phyloP scores from a whole-genome alignment of 2,329 filamentous ascomycete genomes.

The Cladosporium austrohemisphaericum region DNA sequence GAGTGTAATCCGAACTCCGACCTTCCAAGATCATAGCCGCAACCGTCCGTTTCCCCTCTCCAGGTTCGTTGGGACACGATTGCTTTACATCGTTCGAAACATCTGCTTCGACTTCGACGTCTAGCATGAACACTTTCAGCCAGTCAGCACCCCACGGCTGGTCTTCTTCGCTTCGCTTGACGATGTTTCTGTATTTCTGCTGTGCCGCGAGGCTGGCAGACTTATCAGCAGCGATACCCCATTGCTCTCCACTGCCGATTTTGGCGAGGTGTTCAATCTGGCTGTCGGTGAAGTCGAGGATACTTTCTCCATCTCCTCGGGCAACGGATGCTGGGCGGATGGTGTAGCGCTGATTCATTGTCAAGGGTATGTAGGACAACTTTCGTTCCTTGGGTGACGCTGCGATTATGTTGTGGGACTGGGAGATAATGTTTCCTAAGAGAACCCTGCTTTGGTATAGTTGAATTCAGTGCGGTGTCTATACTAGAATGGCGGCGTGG shows the following conservation, averaged over 20 bases:
- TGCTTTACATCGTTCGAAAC: not conserved
- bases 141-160: slow-evolving; percentile 15
- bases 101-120: slow-evolving; percentile 10
- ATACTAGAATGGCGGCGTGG: too few relatives aligned
- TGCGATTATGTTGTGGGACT: too few relatives aligned
- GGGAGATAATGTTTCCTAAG: too few relatives aligned
- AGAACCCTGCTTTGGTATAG: too few relatives aligned
- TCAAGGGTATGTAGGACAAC: too few relatives aligned
- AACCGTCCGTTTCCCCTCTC: not conserved
- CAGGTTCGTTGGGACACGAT: not conserved
- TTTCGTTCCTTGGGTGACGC: too few relatives aligned
- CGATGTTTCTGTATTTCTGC: slow-evolving; percentile 10
- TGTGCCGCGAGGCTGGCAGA: not conserved
- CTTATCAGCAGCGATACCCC: slow-evolving; percentile 17
- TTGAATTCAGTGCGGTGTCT: too few relatives aligned
- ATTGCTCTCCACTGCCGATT: slow-evolving; percentile 20
- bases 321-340: slow-evolving; percentile 19
- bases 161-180: slow-evolving; percentile 13
- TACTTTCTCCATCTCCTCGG: slow-evolving; percentile 15
- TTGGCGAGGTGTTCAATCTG: slow-evolving; percentile 19
- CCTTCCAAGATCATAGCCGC: slow-evolving; percentile 17
- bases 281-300: slow-evolving; percentile 20
- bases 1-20: slow-evolving; percentile 19
- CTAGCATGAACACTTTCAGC: slow-evolving; percentile 18
- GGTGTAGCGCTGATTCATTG: slow-evolving; percentile 7